A percentile compares a stretch with the other conserved stretches of the same genome.
Evolutionary conservation across 805 yeast genomes (phyloP).

Genomic region (Kluyveromyces wickerhamii): DNA sequence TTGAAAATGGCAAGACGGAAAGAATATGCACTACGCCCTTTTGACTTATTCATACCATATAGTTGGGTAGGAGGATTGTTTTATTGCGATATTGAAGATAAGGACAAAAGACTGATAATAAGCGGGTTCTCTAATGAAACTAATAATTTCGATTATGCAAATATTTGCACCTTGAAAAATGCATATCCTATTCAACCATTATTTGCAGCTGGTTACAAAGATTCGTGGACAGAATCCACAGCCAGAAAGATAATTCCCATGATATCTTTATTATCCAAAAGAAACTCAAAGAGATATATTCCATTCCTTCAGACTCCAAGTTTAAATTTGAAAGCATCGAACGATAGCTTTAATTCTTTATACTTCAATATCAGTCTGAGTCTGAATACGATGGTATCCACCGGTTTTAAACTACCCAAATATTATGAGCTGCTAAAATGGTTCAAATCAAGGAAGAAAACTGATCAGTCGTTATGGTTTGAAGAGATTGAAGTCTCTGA

Average conservation of each 20-base stretch:
- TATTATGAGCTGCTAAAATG: not conserved
- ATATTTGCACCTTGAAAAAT: slow-evolving; percentile 29
- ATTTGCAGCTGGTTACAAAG: slow-evolving; percentile 46
- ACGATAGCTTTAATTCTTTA: not conserved
- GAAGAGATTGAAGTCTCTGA: slow-evolving; percentile 42
- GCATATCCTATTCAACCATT: slow-evolving; percentile 47
- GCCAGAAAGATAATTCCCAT: slow-evolving; percentile 15
- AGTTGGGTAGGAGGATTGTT: slow-evolving; percentile 60
- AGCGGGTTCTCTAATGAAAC: slow-evolving; percentile 1
- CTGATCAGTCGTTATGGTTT: slow-evolving; percentile 36
- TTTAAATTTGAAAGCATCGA: slow-evolving; percentile 11
- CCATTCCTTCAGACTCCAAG: slow-evolving; percentile 54
- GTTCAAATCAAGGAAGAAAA: not conserved
- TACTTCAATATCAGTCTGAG: not conserved
- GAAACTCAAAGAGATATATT: slow-evolving; percentile 36
- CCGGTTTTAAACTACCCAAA: not conserved
- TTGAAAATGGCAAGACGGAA: slow-evolving; percentile 53
- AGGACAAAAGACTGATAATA: slow-evolving; percentile 21
- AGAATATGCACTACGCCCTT: slow-evolving; percentile 39
- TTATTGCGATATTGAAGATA: slow-evolving; percentile 36
- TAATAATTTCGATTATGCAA: not conserved
- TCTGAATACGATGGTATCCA: too few species aligned
- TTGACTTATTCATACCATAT: slow-evolving; percentile 44
- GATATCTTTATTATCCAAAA: slow-evolving; percentile 12
- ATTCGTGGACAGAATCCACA: slow-evolving; percentile 37